Evolutionary conservation across 2,329 filamentous ascomycete species (phyloP).

Genomic region (Ramularia endophylla): DNA sequence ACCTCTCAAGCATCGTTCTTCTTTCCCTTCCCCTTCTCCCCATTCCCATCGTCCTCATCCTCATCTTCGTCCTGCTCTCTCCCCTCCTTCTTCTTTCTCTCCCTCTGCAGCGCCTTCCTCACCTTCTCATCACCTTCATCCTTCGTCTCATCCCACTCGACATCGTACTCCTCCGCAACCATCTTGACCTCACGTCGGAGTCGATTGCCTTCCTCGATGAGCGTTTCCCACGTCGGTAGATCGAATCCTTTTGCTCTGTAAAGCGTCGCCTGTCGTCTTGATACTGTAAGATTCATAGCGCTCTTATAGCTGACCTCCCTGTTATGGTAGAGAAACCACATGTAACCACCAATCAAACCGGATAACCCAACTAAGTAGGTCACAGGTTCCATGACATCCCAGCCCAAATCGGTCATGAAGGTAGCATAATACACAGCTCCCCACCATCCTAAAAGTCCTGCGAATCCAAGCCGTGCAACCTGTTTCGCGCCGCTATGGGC

Average conservation of each 20-base stretch:
- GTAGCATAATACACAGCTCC: slow-evolving; percentile 65
- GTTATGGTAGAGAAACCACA: slow-evolving; percentile 93
- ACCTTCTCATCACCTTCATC: slow-evolving; percentile 30
- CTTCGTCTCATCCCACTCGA: slow-evolving; percentile 55
- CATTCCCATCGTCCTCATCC: slow-evolving; percentile 45
- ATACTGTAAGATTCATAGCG: slow-evolving; percentile 82
- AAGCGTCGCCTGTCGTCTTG: slow-evolving; percentile 65
- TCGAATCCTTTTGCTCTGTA: slow-evolving; percentile 75
- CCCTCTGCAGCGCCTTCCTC: slow-evolving; percentile 52
- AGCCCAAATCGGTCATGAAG: slow-evolving; percentile 69
- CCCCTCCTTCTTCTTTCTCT: slow-evolving; percentile 24
- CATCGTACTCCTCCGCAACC: slow-evolving; percentile 80
- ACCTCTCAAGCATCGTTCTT: too few species aligned
- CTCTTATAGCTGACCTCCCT: slow-evolving; percentile 77
- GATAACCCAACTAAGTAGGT: slow-evolving; percentile 84
- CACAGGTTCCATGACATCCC: slow-evolving; percentile 87
- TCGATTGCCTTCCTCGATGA: slow-evolving; percentile 74
- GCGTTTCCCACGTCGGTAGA: slow-evolving; percentile 65
- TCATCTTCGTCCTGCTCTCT: slow-evolving; percentile 46
- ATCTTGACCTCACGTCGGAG: slow-evolving; percentile 72
- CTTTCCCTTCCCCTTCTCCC: too few species aligned
- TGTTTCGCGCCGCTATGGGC: slow-evolving; percentile 73
- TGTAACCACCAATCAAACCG: slow-evolving; percentile 81
- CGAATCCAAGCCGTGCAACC: slow-evolving; percentile 75
- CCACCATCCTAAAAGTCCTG: slow-evolving; percentile 71